Percentiles rank a stretch among this genome's conserved stretches.
phyloP scores from a whole-genome alignment of 305 asterid genomes.

The Vinca major region DNA sequence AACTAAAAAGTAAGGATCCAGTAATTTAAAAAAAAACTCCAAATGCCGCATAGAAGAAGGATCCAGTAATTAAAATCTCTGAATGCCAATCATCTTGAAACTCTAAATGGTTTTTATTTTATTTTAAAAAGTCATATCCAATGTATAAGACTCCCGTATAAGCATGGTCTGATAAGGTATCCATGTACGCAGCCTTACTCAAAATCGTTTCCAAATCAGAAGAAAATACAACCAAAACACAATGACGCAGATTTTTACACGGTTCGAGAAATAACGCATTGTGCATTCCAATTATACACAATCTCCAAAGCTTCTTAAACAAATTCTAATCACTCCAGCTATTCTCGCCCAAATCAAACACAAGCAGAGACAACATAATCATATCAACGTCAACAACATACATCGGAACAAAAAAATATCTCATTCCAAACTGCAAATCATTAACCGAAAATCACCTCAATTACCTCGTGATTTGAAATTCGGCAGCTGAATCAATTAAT shows the following conservation, averaged over 20 bases:
- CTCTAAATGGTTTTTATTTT: not conserved
- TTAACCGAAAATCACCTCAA: constrained; percentile 6
- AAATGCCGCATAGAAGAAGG: constrained; percentile 3
- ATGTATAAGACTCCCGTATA: too few relatives aligned
- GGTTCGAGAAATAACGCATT: not conserved
- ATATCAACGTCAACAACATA: not conserved
- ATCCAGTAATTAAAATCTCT: constrained; percentile 11
- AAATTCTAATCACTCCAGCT: not conserved
- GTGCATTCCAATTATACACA: constrained; percentile 8
- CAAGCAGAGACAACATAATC: not conserved
- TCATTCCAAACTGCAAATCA: constrained; percentile 1
- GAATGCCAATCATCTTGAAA: constrained; percentile 13
- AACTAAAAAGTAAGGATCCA: not conserved
- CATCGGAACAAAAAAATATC: not conserved
- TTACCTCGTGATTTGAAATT: constrained; percentile 36
- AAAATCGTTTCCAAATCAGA: not conserved
- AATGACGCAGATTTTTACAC: not conserved
- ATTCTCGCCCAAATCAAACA: constrained; percentile 8
- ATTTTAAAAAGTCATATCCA: too few relatives aligned
- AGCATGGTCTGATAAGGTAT: too few relatives aligned
- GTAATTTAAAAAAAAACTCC: not conserved
- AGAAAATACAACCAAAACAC: not conserved
- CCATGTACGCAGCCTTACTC: not conserved
- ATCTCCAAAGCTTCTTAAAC: constrained; percentile 15
- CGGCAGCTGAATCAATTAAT: constrained; percentile 13